Evolutionary conservation across 2,329 filamentous ascomycete species (phyloP), one percentile per base, ranked within the genome.

Genomic region (Fusarium camptoceras): DNA sequence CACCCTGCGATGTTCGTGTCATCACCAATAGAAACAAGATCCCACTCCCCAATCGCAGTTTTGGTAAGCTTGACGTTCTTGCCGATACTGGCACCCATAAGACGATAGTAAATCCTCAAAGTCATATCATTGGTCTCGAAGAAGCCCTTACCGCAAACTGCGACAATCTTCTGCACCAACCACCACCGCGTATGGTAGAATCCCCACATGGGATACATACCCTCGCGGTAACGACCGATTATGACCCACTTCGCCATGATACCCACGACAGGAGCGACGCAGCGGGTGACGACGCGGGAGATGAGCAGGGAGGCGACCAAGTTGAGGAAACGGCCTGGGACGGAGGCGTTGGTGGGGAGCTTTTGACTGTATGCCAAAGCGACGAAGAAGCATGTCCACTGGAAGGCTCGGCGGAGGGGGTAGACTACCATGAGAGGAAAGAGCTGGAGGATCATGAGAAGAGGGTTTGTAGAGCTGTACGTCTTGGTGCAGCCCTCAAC

Each of bases 371-470:
- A 41, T 1, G 60, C 60, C 18, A 64, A 25, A 1, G 60, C 25
- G 1, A 64, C 59, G 7, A 64, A 64, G 28, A 64, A 64, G 3
- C 55, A 31, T 16, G 59, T 64, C 60, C 60, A 64, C 6, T 64
- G 60, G 5, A 64, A 18, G 0, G 60, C 58, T 2, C 60, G 60
- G 1, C 60, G 43, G 16, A 64, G 20, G 0, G 60, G 60, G 2
- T 64, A 64, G 9, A 64, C 30, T 0, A 64, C 12, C 3, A 64
- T 20, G 0, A 64, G 9, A 0, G 60, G 60, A 8, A 64, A 6
- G 0, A 64, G 59, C 1, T 64, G 60, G 0, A 64, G 58, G 1
- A 57, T 14, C 60, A 64, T 64, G 0, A 64, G 42, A 20, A 64
- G 43, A 1, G 42, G 59, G 1, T 64, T 64, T 0, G 60, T 64